Conservation (phyloP, 805 yeast species). For the Starmerella sp. region DNA sequence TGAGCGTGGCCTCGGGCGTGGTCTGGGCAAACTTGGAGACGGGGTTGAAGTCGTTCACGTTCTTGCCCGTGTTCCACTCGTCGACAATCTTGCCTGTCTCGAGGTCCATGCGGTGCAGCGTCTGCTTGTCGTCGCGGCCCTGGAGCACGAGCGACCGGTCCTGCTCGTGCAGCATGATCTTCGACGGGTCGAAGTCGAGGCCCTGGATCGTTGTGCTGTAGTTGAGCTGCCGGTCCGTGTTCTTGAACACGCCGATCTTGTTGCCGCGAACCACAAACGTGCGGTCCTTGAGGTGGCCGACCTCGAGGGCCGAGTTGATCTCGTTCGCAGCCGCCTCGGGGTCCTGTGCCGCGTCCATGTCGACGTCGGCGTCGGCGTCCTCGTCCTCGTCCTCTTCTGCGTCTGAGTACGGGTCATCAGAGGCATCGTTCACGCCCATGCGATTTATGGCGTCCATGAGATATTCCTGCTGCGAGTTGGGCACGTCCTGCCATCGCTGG, state of each 20-base stretch:
- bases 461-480: slow-evolving; percentile 42
- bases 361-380: slow-evolving; percentile 25
- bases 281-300: slow-evolving; percentile 59
- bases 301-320: slow-evolving; percentile 54
- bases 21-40: slow-evolving; percentile 62
- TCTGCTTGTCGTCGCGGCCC: slow-evolving; percentile 36
- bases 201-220: slow-evolving; percentile 59
- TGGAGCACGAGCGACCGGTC: slow-evolving; percentile 62
- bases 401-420: slow-evolving; percentile 28
- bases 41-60: slow-evolving; percentile 51
- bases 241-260: slow-evolving; percentile 67
- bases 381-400: slow-evolving; percentile 31
- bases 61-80: slow-evolving; percentile 46
- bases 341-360: slow-evolving; percentile 1
- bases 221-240: slow-evolving; percentile 39
- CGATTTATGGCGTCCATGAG: slow-evolving; percentile 43
- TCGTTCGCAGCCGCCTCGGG: slow-evolving; percentile 26
- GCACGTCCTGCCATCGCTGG: slow-evolving; percentile 36
- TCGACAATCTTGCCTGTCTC: slow-evolving; percentile 74
- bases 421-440: slow-evolving; percentile 30
- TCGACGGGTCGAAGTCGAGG: slow-evolving; percentile 44
- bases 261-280: slow-evolving; percentile 72
- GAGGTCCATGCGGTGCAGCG: slow-evolving; percentile 63
- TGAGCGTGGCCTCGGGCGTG: slow-evolving; percentile 59
- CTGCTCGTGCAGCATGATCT: slow-evolving; percentile 65